Evolutionary conservation across 805 yeast genomes (phyloP), one percentile per base, ranked within the genome.

Genomic region (Saturnispora besseyi): DNA sequence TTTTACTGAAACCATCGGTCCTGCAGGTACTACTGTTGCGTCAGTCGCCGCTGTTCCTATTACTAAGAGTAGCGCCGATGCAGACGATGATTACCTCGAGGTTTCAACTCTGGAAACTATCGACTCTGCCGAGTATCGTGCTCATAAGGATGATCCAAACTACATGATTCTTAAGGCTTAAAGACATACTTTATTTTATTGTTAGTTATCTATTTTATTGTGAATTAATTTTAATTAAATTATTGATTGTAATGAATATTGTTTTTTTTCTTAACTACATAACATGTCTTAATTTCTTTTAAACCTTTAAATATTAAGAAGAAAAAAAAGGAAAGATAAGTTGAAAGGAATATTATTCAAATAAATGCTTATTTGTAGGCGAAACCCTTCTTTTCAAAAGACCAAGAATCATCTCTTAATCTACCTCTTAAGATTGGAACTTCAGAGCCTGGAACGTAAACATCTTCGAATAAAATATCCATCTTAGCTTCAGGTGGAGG

Each of bases 401-500:
- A 64, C 95, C 95, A 91, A 63, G 96, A 82, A 74, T 91, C 99
- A 62, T 87, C 95, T 59, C 95, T 84, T 63, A 90, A 83, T 78
- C 99, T 87, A 57, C 99, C 99, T 78, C 99, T 87, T 70, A 90
- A 79, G 59, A 81, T 84, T 62, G 93, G 90, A 51, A 86, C 79
- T 77, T 93, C 98, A 53, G 91, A 74, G 56, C 99, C 99, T 71
- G 84, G 88, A 64, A 84, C 91, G 73, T 93, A 93, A 55, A 91
- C 96, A 67, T 93, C 98, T 76, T 89, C 96, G 71, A 90, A 93
- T 68, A 93, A 77, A 68, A 87, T 87, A 67, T 87, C 88, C 81
- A 91, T 81, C 75, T 83, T 86, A 57, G 96, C 95, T 71, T 88
- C 96, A 58, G 99, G 99, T 58, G 95, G 86, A 60, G 96, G 86